These are phyloP conservation scores for Phytophthora sp. DNA, from an alignment of 352 stramenopile species.

Conservation along the genomic window DNA sequence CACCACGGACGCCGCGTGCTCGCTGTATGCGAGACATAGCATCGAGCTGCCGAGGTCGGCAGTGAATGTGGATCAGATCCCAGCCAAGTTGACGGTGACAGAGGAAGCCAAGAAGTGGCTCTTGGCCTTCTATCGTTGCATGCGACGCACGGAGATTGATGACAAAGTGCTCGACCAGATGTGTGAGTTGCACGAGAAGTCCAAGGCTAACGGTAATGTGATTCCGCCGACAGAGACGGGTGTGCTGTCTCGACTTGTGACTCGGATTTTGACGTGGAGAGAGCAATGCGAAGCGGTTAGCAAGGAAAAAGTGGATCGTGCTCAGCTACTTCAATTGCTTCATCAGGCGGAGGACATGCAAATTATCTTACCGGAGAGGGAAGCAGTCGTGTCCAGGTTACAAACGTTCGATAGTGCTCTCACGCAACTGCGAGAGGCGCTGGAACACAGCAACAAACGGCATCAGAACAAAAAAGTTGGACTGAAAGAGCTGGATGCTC, in stretches of 20 bases:
- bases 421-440: slow-evolving; percentile 64
- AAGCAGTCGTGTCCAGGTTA: slow-evolving; percentile 47
- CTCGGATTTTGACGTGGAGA: slow-evolving; percentile 59
- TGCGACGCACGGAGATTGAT: slow-evolving; percentile 47
- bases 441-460: slow-evolving; percentile 68
- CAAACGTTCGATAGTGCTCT: slow-evolving; percentile 62
- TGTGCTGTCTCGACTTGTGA: slow-evolving; percentile 63
- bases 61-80: background rate
- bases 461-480: slow-evolving; percentile 68
- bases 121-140: slow-evolving; percentile 65
- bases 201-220: slow-evolving; percentile 29
- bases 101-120: slow-evolving; percentile 71
- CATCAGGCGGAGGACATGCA: slow-evolving; percentile 68
- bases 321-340: slow-evolving; percentile 54
- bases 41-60: slow-evolving; percentile 66
- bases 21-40: slow-evolving; percentile 82
- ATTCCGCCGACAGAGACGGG: slow-evolving; percentile 56
- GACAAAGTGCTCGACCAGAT: slow-evolving; percentile 53
- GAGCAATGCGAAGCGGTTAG: slow-evolving; percentile 40
- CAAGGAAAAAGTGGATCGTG: slow-evolving; percentile 48
- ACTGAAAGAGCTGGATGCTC: slow-evolving; percentile 57
- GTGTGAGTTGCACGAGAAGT: slow-evolving; percentile 43
- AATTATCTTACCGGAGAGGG: slow-evolving; percentile 49
- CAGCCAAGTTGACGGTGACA: slow-evolving; percentile 28
- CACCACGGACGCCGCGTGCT: slow-evolving; percentile 73